Base-by-base conservation (phyloP, 2,329 filamentous ascomycete species). In the Basipetospora chlamydospora region DNA sequence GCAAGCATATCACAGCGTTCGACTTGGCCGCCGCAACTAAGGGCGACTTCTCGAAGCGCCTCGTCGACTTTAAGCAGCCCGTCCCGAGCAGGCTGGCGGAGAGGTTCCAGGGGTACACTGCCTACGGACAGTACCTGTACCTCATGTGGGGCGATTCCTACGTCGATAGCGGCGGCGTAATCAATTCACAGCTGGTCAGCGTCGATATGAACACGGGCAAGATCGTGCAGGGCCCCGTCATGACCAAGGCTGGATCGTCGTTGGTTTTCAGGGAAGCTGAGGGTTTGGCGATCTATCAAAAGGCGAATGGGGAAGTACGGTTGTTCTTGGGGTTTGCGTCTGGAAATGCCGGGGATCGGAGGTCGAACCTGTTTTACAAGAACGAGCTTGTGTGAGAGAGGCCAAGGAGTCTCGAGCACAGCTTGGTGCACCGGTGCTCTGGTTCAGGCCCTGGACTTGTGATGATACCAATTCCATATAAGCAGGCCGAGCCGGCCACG, bases 271-370 rank as follows among this genome's bases (percentile, higher is more conserved):
- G 37, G 20, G 37, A 39, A 28, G 36, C 40, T 10, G 40, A 41
- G 16, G 40, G 40, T 9, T 33, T 39, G 37, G 40, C 28, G 8
- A 30, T 41, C 11, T 41, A 41, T 25, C 11, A 18, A 28, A 41
- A 32, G 0, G 40, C 28, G 4, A 28, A 16, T 37, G 40, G 40
- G 3, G 37, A 39, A 28, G 26, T 32, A 9, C 32, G 37, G 1
- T 31, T 41, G 12, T 41, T 41, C 26, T 13, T 41, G 23, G 40
- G 37, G 26, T 41, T 41, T 30, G 39, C 39, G 28, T 39, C 39
- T 6, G 36, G 36, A 7, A 31, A 25, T 10, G 12, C 22, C 8
- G 37, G 37, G 4, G 29, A 39, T 15, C 37, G 40, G 11, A 21
- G 29, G 6, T 39, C 31, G 2, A 41, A 41, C 12, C 21, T 41